These are phyloP conservation scores for Byssothecium circinans DNA, from an alignment of 2,329 filamentous ascomycete genomes.

Conservation along the genomic window DNA sequence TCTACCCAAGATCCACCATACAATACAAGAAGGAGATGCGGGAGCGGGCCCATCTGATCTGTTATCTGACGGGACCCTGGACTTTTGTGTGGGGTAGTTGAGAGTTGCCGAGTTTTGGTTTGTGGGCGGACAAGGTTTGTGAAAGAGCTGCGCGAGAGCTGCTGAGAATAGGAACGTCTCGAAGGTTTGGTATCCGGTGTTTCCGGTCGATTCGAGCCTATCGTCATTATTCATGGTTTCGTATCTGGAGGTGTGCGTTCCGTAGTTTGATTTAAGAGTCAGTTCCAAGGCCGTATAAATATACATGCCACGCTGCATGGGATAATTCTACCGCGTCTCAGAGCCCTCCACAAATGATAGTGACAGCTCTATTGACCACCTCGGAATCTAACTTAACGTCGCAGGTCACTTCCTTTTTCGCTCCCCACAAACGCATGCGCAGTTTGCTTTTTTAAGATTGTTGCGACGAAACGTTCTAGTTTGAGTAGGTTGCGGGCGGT, in stretches of 20 bases:
- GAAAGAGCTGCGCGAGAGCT: constrained; percentile 45
- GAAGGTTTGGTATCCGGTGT: constrained; percentile 50
- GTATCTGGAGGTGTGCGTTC: too few species aligned
- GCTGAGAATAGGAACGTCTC: constrained; percentile 45
- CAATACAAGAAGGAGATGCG: constrained; percentile 45
- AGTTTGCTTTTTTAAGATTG: neutral
- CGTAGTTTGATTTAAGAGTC: too few species aligned
- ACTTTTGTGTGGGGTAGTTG: constrained; percentile 37
- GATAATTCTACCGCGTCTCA: too few species aligned
- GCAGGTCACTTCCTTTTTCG: neutral
- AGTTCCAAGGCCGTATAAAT: too few species aligned
- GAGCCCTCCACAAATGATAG: too few species aligned
- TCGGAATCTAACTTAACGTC: too few species aligned
- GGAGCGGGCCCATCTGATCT: constrained; percentile 42
- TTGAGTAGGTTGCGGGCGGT: neutral
- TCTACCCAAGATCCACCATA: neutral
- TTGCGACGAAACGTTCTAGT: neutral
- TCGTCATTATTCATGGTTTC: too few species aligned
- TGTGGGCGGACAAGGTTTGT: constrained; percentile 40
- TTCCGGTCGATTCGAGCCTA: too few species aligned
- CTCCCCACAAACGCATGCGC: too few species aligned
- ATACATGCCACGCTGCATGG: too few species aligned
- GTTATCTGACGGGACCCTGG: constrained; percentile 45
- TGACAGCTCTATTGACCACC: too few species aligned
- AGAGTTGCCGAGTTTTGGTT: constrained; percentile 47